These are phyloP conservation scores for Plasmodium falciparum DNA, from an alignment of 169 alveolate genomes.

Conservation along the genomic window DNA sequence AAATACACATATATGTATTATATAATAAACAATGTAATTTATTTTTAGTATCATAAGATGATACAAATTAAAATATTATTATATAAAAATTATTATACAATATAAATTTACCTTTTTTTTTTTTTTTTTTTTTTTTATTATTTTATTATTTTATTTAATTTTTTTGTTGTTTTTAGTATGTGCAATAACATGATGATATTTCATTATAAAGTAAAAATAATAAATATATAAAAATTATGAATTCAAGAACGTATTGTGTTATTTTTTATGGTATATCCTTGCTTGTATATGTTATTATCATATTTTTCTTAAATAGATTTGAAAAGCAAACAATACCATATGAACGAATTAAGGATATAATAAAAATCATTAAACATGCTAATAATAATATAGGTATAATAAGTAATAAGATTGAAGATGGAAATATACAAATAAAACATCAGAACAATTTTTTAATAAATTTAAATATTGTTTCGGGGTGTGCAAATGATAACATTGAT, in stretches of 20 bases:
- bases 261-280: slow-evolving; percentile 29
- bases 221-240: slow-evolving; percentile 18
- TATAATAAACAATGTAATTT: no score
- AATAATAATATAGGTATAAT: not conserved
- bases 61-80: no score
- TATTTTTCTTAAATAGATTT: slow-evolving; percentile 46
- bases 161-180: not conserved
- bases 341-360: not conserved
- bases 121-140: not conserved
- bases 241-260: slow-evolving; percentile 41
- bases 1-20: no score
- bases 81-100: no score
- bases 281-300: slow-evolving; percentile 16
- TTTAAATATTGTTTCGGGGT: slow-evolving; percentile 27
- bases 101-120: not conserved
- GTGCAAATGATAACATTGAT: slow-evolving; percentile 2
- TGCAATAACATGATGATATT: not conserved
- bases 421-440: not conserved
- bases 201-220: not conserved
- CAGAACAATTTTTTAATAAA: slow-evolving; percentile 12
- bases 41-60: no score
- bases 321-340: slow-evolving; percentile 46
- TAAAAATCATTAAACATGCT: not conserved
- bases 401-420: not conserved
- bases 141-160: not conserved